These are phyloP conservation scores for Iodosphaeria phyllophila DNA, from an alignment of 2,329 filamentous ascomycete species.

Conservation along the genomic window DNA sequence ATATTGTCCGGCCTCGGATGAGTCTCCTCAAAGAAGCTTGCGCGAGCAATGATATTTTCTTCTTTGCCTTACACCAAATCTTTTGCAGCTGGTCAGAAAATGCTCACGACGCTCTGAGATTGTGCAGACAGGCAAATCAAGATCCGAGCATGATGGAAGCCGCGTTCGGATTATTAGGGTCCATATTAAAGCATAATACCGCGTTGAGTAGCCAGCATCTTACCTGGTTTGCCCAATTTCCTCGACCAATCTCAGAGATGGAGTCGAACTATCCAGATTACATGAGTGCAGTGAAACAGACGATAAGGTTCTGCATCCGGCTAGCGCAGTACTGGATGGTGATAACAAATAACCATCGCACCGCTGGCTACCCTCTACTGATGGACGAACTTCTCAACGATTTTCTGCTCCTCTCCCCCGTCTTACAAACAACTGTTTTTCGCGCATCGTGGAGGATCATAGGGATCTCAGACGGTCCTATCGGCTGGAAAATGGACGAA, in stretches of 20 bases:
- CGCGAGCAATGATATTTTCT: slow-evolving; percentile 35
- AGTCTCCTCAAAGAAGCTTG: slow-evolving; percentile 39
- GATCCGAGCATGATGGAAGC: slow-evolving; percentile 10
- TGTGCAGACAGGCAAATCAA: slow-evolving; percentile 14
- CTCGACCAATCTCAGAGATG: slow-evolving; percentile 7
- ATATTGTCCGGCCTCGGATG: slow-evolving; percentile 27
- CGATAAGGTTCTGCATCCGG: slow-evolving; percentile 23
- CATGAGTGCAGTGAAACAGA: slow-evolving; percentile 9
- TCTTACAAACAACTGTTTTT: slow-evolving; percentile 35
- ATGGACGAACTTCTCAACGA: slow-evolving; percentile 31
- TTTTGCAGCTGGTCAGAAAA: slow-evolving; percentile 36
- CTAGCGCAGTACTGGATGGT: slow-evolving; percentile 21
- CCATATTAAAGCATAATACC: slow-evolving; percentile 19
- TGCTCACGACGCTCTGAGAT: slow-evolving; percentile 14
- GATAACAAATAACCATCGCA: slow-evolving; percentile 16
- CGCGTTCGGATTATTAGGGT: slow-evolving; percentile 16
- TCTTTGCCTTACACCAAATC: slow-evolving; percentile 45
- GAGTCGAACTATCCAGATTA: slow-evolving; percentile 6
- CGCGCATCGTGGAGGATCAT: slow-evolving; percentile 28
- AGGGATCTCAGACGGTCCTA: slow-evolving; percentile 16
- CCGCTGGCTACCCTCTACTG: slow-evolving; percentile 31
- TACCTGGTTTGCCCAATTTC: slow-evolving; percentile 19
- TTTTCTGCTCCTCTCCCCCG: slow-evolving; percentile 27
- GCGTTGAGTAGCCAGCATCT: slow-evolving; percentile 10
- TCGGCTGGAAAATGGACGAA: slow-evolving; percentile 14